These are phyloP conservation scores for Phylloporus sp. DNA, from an alignment of 768 basidiomycete species.

Conservation along the genomic window DNA sequence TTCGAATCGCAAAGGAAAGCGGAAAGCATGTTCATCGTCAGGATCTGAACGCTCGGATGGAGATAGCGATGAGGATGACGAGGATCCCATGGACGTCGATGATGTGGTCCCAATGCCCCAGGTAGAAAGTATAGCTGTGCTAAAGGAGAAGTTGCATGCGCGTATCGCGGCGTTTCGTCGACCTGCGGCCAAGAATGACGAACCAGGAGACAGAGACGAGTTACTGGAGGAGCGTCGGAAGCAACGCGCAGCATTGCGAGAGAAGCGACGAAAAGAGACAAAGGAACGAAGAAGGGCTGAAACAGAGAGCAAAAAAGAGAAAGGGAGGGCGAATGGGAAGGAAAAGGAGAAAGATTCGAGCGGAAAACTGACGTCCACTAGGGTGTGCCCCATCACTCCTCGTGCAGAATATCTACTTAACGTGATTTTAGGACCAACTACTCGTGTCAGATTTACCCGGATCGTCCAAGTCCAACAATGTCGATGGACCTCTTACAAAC, in stretches of 20 bases:
- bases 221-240: conserved; percentile 74
- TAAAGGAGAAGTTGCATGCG: conserved; percentile 72
- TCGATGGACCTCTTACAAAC: conserved; percentile 47
- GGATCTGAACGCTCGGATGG: conserved; percentile 29
- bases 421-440: conserved; percentile 53
- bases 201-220: conserved; percentile 70
- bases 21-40: conserved; percentile 32
- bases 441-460: conserved; percentile 55
- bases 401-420: neutral
- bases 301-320: conserved; percentile 53
- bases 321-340: conserved; percentile 47
- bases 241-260: conserved; percentile 79
- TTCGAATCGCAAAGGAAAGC: conserved; percentile 42
- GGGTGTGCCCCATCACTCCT: conserved; percentile 39
- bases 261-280: conserved; percentile 80
- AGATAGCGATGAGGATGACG: conserved; percentile 14
- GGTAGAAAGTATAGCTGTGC: conserved; percentile 54
- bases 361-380: conserved; percentile 43
- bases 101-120: conserved; percentile 61
- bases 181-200: conserved; percentile 32
- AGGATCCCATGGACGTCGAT: conserved; percentile 29
- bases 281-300: conserved; percentile 75
- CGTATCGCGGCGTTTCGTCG: conserved; percentile 69
- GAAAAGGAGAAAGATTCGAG: conserved; percentile 43
- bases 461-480: conserved; percentile 25